Percentiles rank a stretch among this genome's conserved stretches.
Conservation (phyloP, 208 protist species). For the Endotrypanum monterogeii region DNA sequence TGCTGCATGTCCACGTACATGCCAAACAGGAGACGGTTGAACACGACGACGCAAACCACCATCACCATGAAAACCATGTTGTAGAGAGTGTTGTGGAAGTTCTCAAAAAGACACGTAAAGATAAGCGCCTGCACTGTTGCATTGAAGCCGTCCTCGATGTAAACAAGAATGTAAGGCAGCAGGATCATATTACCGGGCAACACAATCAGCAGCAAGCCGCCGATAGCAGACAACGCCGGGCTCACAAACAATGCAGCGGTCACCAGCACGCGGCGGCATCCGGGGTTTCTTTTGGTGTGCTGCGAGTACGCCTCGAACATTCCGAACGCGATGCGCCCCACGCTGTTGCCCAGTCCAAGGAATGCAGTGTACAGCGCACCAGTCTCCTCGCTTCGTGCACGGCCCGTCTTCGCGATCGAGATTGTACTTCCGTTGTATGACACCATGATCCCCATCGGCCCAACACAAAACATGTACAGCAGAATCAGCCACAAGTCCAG, state of each 20-base stretch:
- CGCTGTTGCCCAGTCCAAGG: conserved; percentile 48
- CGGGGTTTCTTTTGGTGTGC: conserved; percentile 29
- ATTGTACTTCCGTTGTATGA: conserved; percentile 61
- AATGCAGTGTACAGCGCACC: conserved; percentile 58
- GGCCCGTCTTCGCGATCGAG: conserved; percentile 47
- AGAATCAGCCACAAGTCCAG: conserved; percentile 55
- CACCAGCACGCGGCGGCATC: conserved; percentile 37
- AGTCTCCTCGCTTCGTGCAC: conserved; percentile 26
- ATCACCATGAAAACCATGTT: conserved; percentile 43
- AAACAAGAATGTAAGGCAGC: conserved; percentile 55
- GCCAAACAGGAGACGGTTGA: conserved; percentile 65
- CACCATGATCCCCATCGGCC: conserved; percentile 41
- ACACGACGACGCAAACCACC: conserved; percentile 48
- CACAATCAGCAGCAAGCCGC: conserved; percentile 45
- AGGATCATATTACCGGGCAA: conserved; percentile 45
- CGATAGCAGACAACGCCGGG: conserved; percentile 35
- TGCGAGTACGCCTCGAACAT: conserved; percentile 58
- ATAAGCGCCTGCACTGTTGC: conserved; percentile 47
- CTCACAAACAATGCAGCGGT: conserved; percentile 34
- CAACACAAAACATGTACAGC: conserved; percentile 43
- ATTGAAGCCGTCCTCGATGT: conserved; percentile 53
- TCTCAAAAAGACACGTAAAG: conserved; percentile 52
- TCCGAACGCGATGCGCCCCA: conserved; percentile 54
- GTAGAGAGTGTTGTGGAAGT: conserved; percentile 55
- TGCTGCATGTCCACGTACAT: conserved; percentile 50